Evolutionary conservation across 2,329 filamentous ascomycete species (phyloP), one percentile per base, ranked within the genome.

Genomic region (Exophiala sp.): DNA sequence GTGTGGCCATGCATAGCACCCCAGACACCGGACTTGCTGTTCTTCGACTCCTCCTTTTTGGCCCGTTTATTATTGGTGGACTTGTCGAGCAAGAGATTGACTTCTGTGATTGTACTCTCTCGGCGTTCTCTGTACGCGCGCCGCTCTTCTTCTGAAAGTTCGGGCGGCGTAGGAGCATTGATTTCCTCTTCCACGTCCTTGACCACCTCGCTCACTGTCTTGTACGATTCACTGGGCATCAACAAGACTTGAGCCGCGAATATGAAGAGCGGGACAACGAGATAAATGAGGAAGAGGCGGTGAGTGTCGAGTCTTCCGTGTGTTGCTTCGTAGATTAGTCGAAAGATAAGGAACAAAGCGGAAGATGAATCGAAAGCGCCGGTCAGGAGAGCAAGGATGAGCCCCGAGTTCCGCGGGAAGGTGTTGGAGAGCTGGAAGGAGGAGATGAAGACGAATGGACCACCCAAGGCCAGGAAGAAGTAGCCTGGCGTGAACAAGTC

Each of bases 341-440:
- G 80, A 67, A 90, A 90, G 24, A 86, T 63, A 14, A 91, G 74
- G 60, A 90, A 91, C 3, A 91, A 66, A 3, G 86, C 86, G 58
- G 85, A 88, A 1, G 86, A 90, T 1, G 86, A 83, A 66, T 94
- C 87, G 64, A 93, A 94, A 3, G 86, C 86, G 4, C 87, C 87
- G 0, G 86, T 91, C 45, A 94, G 70, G 27, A 88, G 74, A 1
- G 88, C 86, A 7, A 94, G 73, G 56, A 94, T 88, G n/a, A 88
- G 71, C 1, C 87, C 87, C 1, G 86, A 86, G 62, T 84, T 78
- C 43, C 77, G 77, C 1, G 87, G 87, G 63, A 94, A 91, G 2
- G 87, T 82, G 65, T 93, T 93, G 32, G 86, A 88, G 32, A 93
- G 78, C 64, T 93, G 87, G 67, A 91, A 91, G 2, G 84, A 86